Evolutionary conservation across 805 yeast species (phyloP).

Genomic region (Cyberlindnera bimundalis): DNA sequence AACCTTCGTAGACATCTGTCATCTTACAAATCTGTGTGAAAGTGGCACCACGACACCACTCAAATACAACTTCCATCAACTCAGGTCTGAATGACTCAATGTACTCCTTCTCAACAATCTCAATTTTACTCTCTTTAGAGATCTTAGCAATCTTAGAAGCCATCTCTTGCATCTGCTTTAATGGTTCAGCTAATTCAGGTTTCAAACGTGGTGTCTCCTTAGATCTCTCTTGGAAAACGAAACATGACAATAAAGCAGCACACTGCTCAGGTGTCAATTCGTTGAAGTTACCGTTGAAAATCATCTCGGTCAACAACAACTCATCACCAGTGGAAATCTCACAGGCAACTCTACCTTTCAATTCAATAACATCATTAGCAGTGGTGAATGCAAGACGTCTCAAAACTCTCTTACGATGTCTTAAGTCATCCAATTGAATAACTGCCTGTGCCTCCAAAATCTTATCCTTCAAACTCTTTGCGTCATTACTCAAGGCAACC

Average conservation of each 20-base stretch:
- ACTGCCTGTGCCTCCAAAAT: conserved; percentile 85
- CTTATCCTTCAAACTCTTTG: conserved; percentile 57
- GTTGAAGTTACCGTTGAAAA: conserved; percentile 92
- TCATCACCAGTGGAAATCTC: conserved; percentile 91
- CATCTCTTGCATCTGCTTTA: conserved; percentile 83
- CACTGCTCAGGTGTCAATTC: conserved; percentile 86
- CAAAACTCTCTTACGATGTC: conserved; percentile 87
- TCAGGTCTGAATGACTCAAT: conserved; percentile 89
- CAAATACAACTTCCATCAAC: conserved; percentile 92
- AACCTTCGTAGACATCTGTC: conserved; percentile 99
- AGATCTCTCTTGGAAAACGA: conserved; percentile 94
- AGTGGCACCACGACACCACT: conserved; percentile 96
- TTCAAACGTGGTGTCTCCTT: conserved; percentile 82
- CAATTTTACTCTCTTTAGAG: conserved; percentile 85
- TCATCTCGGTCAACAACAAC: conserved; percentile 79
- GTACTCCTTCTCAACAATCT: conserved; percentile 86
- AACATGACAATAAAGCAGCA: conserved; percentile 89
- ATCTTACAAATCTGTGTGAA: conserved; percentile 96
- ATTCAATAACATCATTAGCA: conserved; percentile 82
- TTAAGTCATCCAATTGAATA: conserved; percentile 89
- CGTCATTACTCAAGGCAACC: conserved; percentile 54
- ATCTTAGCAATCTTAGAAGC: conserved; percentile 89
- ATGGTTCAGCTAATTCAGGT: conserved; percentile 90
- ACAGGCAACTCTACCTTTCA: conserved; percentile 97
- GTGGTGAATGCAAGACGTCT: conserved; percentile 90